Evolutionary conservation across 352 stramenopile genomes (phyloP), one percentile per base, ranked within the genome.

Genomic region (Pythium oligandrum): DNA sequence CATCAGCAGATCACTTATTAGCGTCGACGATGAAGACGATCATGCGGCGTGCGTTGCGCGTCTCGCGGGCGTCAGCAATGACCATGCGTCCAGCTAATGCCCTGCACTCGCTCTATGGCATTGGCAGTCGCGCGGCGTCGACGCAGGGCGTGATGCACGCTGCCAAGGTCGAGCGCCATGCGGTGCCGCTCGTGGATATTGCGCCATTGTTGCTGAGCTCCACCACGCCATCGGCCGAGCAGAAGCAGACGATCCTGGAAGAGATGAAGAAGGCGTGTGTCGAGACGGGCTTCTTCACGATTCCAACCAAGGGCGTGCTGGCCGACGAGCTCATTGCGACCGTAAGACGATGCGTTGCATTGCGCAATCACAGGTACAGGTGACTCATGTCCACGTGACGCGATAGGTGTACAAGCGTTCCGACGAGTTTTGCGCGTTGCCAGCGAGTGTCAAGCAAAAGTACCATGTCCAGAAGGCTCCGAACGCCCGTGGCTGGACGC

Each of bases 381-480:
- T 17, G 12, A 31, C 39, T 55, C 6, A 17, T 17, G 17, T 48
- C 9, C 17, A 30, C 33, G 51, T 44, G 34, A 30, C 11, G 17
- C 17, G 17, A 42, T 38, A 75, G 57, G 83, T 72, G 26, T 93
- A 93, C 65, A 59, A 47, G 52, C 79, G 75, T 38, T 60, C 73
- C 1, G 75, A 91, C 46, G 75, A 90, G 64, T 90, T 89, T 57
- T 65, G 88, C 31, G 75, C 70, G 33, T 61, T 93, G 3, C 80
- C 80, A 1, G 52, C 75, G 1, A 61, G 58, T 0, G 54, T 90
- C 34, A 93, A 93, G 66, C 66, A 70, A 10, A 71, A 88, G 50
- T 93, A 90, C 46, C 78, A 90, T 44, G 80, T 84, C 67, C 88
- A 90, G 53, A 82, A 71, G 43, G 78, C 78, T 3, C 77, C 77